Percentiles rank a stretch among this genome's conserved stretches.
These are phyloP conservation scores for Camptophora hylomeconis DNA, from an alignment of 2,329 filamentous ascomycete genomes.

Conservation along the genomic window DNA sequence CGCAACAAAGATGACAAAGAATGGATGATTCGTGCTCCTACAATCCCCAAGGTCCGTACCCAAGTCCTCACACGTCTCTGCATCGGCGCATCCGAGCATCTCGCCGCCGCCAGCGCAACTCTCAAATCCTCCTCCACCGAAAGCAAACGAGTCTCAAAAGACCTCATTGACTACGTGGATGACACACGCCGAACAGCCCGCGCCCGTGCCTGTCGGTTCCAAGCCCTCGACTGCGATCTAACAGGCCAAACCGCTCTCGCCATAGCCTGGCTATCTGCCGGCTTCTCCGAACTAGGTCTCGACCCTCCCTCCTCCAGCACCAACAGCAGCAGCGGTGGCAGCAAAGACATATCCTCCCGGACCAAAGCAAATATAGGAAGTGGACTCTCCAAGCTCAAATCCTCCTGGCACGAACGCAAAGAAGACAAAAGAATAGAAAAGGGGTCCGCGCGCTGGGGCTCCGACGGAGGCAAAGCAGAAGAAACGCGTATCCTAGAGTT, in stretches of 20 bases:
- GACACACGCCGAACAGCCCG: slow-evolving; percentile 63
- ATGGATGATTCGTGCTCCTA: slow-evolving; percentile 90
- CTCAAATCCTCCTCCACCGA: slow-evolving; percentile 27
- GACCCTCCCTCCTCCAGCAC: slow-evolving; percentile 10
- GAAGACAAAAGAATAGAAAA: slow-evolving; percentile 56
- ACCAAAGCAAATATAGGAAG: slow-evolving; percentile 8
- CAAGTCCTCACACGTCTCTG: slow-evolving; percentile 80
- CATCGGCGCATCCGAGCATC: slow-evolving; percentile 77
- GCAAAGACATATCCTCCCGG: slow-evolving; percentile 15
- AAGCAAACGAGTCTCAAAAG: slow-evolving; percentile 46
- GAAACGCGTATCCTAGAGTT: slow-evolving; percentile 77
- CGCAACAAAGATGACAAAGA: slow-evolving; percentile 75
- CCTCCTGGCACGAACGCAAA: slow-evolving; percentile 18
- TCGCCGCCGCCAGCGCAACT: slow-evolving; percentile 52
- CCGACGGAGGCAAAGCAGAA: slow-evolving; percentile 72
- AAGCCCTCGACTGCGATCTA: slow-evolving; percentile 78
- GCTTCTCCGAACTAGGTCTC: slow-evolving; percentile 40
- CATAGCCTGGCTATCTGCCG: slow-evolving; percentile 75
- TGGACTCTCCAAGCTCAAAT: slow-evolving; percentile 11
- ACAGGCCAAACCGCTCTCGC: slow-evolving; percentile 69
- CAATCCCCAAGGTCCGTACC: slow-evolving; percentile 77
- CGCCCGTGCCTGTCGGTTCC: slow-evolving; percentile 78
- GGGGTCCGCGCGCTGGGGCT: slow-evolving; percentile 54
- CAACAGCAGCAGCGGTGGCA: slow-evolving; percentile 17
- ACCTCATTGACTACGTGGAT: slow-evolving; percentile 59